Evolutionary conservation across 192 early-diverging fungal genomes (phyloP).

Genomic region (Podila epigama): DNA sequence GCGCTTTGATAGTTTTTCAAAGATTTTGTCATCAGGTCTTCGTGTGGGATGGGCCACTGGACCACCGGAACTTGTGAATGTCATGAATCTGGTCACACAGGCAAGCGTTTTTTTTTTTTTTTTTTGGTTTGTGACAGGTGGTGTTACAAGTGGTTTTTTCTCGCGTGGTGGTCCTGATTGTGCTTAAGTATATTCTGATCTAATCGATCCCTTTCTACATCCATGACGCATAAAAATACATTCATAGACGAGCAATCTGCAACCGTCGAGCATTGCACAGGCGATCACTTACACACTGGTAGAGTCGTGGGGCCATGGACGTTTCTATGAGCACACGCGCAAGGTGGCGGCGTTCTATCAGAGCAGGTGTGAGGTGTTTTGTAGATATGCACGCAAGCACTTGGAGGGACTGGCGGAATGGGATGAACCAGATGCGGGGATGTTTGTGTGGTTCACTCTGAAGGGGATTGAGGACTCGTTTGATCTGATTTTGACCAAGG

Average conservation of each 20-base stretch:
- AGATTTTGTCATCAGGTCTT: conserved; percentile 88
- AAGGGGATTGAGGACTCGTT: conserved; percentile 58
- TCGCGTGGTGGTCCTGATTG: background rate
- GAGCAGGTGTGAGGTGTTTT: conserved; percentile 71
- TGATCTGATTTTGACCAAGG: conserved; percentile 65
- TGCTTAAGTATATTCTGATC: background rate
- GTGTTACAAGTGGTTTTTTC: too few species aligned
- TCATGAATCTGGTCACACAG: conserved; percentile 80
- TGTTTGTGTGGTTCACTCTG: conserved; percentile 90
- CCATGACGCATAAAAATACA: too few species aligned
- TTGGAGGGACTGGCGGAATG: conserved; percentile 69
- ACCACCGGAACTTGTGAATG: conserved; percentile 71
- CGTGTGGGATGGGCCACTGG: conserved; percentile 85
- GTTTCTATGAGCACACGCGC: conserved; percentile 77
- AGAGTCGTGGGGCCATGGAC: conserved; percentile 79
- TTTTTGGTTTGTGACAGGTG: too few species aligned
- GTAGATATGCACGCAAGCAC: conserved; percentile 65
- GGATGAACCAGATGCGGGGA: conserved; percentile 72
- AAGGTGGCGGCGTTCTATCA: conserved; percentile 79
- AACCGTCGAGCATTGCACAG: conserved; percentile 86
- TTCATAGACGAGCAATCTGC: conserved; percentile 78
- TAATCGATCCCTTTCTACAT: too few species aligned
- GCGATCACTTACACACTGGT: conserved; percentile 75
- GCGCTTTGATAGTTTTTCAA: conserved; percentile 92
- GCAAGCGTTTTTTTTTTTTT: conserved; percentile 9